phyloP scores from a whole-genome alignment of 306 rosid species.

The Fragaria iinumae region DNA sequence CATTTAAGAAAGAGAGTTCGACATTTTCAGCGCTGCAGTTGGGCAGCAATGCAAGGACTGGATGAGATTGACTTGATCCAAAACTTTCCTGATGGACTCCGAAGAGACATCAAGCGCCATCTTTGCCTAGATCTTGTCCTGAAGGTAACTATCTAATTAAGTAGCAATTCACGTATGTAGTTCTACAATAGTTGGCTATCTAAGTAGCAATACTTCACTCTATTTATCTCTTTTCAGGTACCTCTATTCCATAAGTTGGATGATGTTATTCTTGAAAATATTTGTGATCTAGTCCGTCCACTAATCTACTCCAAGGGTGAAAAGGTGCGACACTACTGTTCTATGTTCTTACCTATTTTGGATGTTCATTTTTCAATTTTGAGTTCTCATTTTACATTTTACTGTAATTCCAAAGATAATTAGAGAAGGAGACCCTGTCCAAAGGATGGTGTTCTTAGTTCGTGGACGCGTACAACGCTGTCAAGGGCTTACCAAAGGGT shows the following conservation, averaged over 20 bases:
- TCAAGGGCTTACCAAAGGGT: slow-evolving; percentile 34
- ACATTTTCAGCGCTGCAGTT: slow-evolving; percentile 26
- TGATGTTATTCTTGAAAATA: slow-evolving; percentile 37
- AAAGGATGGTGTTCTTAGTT: slow-evolving; percentile 38
- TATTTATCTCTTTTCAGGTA: slow-evolving; percentile 17
- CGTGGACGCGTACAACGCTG: slow-evolving; percentile 29
- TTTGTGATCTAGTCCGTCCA: slow-evolving; percentile 35
- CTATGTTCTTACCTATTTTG: neutral
- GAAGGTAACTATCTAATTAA: slow-evolving; percentile 22
- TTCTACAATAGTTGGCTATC: neutral
- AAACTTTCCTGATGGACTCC: slow-evolving; percentile 38
- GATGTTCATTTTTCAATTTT: neutral
- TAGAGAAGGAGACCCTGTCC: slow-evolving; percentile 46
- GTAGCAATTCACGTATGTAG: neutral
- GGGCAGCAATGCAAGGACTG: slow-evolving; percentile 33
- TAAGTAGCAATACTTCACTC: too few relatives aligned
- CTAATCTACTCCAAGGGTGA: slow-evolving; percentile 36
- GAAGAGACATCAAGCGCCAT: slow-evolving; percentile 39
- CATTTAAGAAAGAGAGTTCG: slow-evolving; percentile 36
- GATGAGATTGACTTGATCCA: slow-evolving; percentile 37
- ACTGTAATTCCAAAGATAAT: slow-evolving; percentile 22
- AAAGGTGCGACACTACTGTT: slow-evolving; percentile 19
- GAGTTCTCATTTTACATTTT: neutral
- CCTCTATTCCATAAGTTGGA: slow-evolving; percentile 39
- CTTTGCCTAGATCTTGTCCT: slow-evolving; percentile 41